Evolutionary conservation across 805 yeast species (phyloP), one percentile per base, ranked within the genome.

Genomic region (Nakazawaea pomicola): DNA sequence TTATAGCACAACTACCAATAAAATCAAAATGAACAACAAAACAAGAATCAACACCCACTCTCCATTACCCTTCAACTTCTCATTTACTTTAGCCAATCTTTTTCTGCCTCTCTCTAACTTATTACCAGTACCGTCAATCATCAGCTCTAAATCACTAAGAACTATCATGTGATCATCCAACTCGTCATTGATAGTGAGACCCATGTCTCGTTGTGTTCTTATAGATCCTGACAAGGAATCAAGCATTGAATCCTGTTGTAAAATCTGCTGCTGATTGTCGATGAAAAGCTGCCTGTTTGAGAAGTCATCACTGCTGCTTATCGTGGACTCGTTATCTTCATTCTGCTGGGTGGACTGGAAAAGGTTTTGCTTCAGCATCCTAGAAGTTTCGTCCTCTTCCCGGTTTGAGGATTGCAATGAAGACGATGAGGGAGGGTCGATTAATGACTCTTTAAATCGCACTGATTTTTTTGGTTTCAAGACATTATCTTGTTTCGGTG

Each of bases 11-110:
- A 69, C 58, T 42, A 76, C 48, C 21, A 76, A 51, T 4, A 74
- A 45, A 12, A 76, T 49, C 37, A 76, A 50, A 16, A 76, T 59
- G n/a, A 74, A 31, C 2, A 66, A 49, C 41, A 76, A 53, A 3
- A 66, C 57, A 1, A 70, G 47, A 8, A 76, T 76, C 0, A 70
- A 64, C 24, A 65, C 49, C 67, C 80, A 74, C 25, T 70, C 73
- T 0, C 74, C 74, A 47, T 72, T 70, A 42, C 70, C 72, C 34
- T 62, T 64, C 12, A 75, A 61, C 21, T 62, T 64, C 14, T 57
- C 57, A 27, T 63, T 62, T 39, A 72, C 72, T 21, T 54, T 55
- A 6, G 52, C 56, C 36, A 76, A 49, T 42, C 68, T 60, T 27
- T 54, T 54, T 30, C 60, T 59, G 0, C 80, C 79, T 24, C 67